phyloP scores from a whole-genome alignment of 108 stramenopile genomes.

The Skeletonema potamos region DNA sequence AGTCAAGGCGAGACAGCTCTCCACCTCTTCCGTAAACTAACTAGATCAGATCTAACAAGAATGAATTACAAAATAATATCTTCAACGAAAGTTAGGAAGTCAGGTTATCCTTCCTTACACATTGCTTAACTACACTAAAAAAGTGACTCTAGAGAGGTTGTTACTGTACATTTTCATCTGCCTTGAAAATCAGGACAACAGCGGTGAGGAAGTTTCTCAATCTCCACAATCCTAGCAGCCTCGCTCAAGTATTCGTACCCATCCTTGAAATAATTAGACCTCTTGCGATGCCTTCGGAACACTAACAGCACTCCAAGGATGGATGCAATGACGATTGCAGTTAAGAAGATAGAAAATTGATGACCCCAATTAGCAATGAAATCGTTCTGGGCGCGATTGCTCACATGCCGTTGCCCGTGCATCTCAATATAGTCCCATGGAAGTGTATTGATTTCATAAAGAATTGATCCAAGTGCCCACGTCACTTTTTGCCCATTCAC shows the following conservation, averaged over 20 bases:
- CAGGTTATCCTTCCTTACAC: too few relatives aligned
- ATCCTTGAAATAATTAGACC: neutral
- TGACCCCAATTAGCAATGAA: conserved; percentile 10
- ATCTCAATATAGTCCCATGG: conserved; percentile 41
- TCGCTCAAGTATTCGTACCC: conserved; percentile 27
- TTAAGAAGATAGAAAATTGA: conserved; percentile 12
- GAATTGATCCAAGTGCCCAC: conserved; percentile 87
- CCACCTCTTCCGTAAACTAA: too few relatives aligned
- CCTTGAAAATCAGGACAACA: neutral
- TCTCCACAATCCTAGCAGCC: conserved; percentile 1
- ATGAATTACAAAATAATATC: too few relatives aligned
- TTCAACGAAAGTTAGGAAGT: too few relatives aligned
- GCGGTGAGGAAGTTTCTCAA: neutral
- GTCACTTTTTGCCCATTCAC: conserved; percentile 79
- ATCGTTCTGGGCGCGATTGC: neutral
- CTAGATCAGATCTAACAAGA: too few relatives aligned
- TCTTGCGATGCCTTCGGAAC: conserved; percentile 20
- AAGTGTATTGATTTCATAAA: conserved; percentile 90
- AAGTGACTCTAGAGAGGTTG: too few relatives aligned
- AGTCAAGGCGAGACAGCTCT: too few relatives aligned
- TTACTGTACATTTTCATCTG: neutral
- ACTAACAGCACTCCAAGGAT: conserved; percentile 7
- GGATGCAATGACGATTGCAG: conserved; percentile 2
- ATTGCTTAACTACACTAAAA: too few relatives aligned
- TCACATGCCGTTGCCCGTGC: conserved; percentile 19